Base-by-base conservation (phyloP, 164 flowering plant genomes). In the Vitis cinerea region DNA sequence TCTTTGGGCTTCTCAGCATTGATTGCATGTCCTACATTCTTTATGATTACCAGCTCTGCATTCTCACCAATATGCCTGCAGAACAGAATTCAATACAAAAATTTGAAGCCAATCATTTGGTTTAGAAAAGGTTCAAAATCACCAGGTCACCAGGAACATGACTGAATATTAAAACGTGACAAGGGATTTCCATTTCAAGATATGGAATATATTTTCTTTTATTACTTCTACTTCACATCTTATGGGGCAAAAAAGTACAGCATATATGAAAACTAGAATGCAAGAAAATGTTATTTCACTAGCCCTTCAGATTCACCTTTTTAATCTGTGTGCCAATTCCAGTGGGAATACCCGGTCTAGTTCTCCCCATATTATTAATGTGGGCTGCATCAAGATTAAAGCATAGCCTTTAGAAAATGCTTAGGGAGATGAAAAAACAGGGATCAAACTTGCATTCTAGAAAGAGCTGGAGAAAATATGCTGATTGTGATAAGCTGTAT, bases 21-120 rank as follows among this genome's bases (percentile, higher is more conserved):
- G 74, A 90, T 67, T 9, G 88, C 90, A 50, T 92, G 97, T 11
- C 95, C 93, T 10, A 93, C 78, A 14, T 84, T 73, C 81, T 85
- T 84, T 47, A 86, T 13, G 15, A 86, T 27, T 2, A 78, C 82
- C 9, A 86, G 75, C 60, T 80, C 29, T 23, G 85, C 85, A 65
- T 75, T 81, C 9, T 80, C 83, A 47, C 81, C 88, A 49, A 86
- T 12, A 69, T 84, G 86, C 71, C 88, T 86, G 77, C 14, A 71
- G 0, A 52, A 10, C 14, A 15, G 60, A 47, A 29, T 11, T 57
- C 69, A 27, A 8, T 10, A 29, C 55, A 27, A 4, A 49, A 37
- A 37, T 6, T 9, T 9, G 10, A 63, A 63, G 12, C 56, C 9
- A 19, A 27, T 30, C 8, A 19, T 5, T 47, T 1, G 9, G 12